Conservation (phyloP, 2,329 filamentous ascomycete species). For the Colletotrichum orchidophilum region DNA sequence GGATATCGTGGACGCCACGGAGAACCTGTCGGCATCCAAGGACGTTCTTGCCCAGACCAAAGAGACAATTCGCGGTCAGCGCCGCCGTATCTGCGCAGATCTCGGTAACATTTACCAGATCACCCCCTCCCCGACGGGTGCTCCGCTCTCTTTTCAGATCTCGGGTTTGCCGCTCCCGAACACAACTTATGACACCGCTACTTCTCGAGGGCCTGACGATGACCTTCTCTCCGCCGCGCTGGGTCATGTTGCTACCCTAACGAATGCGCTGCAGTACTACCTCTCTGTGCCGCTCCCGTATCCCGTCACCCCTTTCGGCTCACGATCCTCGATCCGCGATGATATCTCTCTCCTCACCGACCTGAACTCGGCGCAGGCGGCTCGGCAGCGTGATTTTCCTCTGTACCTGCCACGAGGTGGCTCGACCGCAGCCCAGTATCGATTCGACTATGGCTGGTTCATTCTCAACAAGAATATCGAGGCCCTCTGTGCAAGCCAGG, state of each 20-base stretch:
- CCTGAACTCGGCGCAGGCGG: constrained; percentile 35
- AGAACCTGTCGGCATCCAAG: constrained; percentile 66
- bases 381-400: constrained; percentile 76
- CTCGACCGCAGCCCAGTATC: constrained; percentile 78
- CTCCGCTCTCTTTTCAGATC: constrained; percentile 84
- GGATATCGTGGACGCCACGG: constrained; percentile 69
- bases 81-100: constrained; percentile 88
- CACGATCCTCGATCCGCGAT: constrained; percentile 79
- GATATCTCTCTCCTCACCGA: constrained; percentile 69
- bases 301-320: constrained; percentile 76
- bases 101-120: constrained; percentile 84
- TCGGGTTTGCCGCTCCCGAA: constrained; percentile 83
- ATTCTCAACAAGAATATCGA: constrained; percentile 97
- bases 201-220: constrained; percentile 59
- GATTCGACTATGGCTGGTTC: constrained; percentile 96
- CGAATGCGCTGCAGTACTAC: constrained; percentile 83
- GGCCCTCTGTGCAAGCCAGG: constrained; percentile 69
- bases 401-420: constrained; percentile 73
- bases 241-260: constrained; percentile 80
- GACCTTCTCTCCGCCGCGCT: constrained; percentile 83
- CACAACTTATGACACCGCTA: constrained; percentile 71
- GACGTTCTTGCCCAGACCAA: constrained; percentile 64
- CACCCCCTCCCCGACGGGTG: constrained; percentile 63
- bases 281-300: constrained; percentile 83
- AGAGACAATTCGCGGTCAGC: constrained; percentile 82